phyloP scores from a whole-genome alignment of 768 basidiomycete species.

The Boletellus ananas region DNA sequence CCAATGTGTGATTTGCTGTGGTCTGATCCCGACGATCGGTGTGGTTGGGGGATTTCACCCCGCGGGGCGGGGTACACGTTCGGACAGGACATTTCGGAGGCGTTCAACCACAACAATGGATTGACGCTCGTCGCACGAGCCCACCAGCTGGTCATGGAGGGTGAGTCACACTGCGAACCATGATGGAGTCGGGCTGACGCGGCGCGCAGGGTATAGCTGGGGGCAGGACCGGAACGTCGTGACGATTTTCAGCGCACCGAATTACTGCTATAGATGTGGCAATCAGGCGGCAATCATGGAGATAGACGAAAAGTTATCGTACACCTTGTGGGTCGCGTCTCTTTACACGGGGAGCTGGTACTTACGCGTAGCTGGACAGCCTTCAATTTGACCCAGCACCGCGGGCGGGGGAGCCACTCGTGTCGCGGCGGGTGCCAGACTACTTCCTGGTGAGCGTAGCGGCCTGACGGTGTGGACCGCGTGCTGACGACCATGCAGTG shows the following conservation, averaged over 20 bases:
- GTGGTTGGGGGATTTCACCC: conserved; percentile 99
- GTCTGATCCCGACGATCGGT: conserved; percentile 99
- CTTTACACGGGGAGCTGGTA: neutral
- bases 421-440: conserved; percentile 91
- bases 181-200: conserved; percentile 6
- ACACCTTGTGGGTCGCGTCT: conserved; percentile 70
- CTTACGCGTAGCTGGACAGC: conserved; percentile 43
- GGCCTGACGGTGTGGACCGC: conserved; percentile 31
- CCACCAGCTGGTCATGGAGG: conserved; percentile 96
- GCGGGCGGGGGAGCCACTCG: conserved; percentile 95
- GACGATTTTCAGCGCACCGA: conserved; percentile 99
- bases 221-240: conserved; percentile 99
- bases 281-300: conserved; percentile 99
- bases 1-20: conserved; percentile 99
- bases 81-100: conserved; percentile 98
- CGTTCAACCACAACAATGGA: conserved; percentile 99
- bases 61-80: conserved; percentile 99
- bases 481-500: conserved; percentile 14
- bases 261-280: conserved; percentile 99
- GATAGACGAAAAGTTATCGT: conserved; percentile 96
- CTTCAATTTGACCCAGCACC: conserved; percentile 99
- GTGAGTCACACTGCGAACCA: conserved; percentile 40
- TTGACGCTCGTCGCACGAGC: conserved; percentile 92
- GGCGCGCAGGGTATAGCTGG: conserved; percentile 79
- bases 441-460: conserved; percentile 79